Evolutionary conservation across 2,329 filamentous ascomycete genomes (phyloP), one percentile per base, ranked within the genome.

Genomic region (Curvularia eragrostidis): DNA sequence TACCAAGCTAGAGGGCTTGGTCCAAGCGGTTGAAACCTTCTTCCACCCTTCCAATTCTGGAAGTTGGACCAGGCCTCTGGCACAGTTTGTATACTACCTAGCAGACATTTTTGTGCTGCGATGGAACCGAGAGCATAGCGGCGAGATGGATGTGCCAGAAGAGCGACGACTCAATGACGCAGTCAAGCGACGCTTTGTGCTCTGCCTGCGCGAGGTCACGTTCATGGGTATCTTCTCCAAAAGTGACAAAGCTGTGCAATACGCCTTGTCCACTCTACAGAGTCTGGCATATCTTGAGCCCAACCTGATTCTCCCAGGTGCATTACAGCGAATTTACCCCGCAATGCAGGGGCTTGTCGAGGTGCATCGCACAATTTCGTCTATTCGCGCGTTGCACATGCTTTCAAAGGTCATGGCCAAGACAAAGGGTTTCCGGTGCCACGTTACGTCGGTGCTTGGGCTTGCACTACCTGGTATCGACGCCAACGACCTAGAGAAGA

Each of bases 161-260:
- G 91, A 93, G 49, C 87, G 95, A 52, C 89, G 83, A 66, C 88
- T 99, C 65, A 95, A 88, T 61, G 85, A 87, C 30, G 87, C 87
- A n/a, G 77, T 99, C 65, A 97, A 93, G 81, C 87, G 84, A 71
- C 89, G 95, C 44, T 98, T 99, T 73, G 95, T 99, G 28, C 80
- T 93, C 36, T 91, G 92, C 61, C 81, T 99, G 62, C 89, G 89
- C 64, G 95, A 99, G 65, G 94, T 97, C 47, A 92, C 93, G 4
- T 99, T 97, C 76, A 97, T 99, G 93, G 95, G 95, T 26, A 89
- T 99, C 48, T 99, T 97, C 76, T 91, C 93, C 52, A 99, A 99
- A 83, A 97, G 93, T 75, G 89, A 88, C 56, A 93, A 93, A 48
- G 89, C 95, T 3, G 93, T 97, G 73, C 93, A 90, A 76, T 96